A percentile compares a stretch with the other conserved stretches of the same genome.
These are phyloP conservation scores for Irpex rosettiformis DNA, from an alignment of 1,284 basidiomycete species.

Conservation along the genomic window DNA sequence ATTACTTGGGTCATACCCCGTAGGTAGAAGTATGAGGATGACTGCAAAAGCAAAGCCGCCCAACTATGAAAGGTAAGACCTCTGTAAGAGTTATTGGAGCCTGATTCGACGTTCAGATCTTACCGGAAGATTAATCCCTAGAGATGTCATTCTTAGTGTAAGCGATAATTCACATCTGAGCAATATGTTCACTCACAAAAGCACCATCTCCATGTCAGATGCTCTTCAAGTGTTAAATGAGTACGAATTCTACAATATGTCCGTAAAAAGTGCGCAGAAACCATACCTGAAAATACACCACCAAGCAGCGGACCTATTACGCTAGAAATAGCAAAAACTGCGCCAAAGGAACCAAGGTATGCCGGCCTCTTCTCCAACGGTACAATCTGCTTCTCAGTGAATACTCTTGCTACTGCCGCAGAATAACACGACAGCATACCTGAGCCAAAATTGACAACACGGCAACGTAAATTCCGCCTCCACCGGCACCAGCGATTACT, in stretches of 20 bases:
- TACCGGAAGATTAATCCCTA: background rate
- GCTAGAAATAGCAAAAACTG: background rate
- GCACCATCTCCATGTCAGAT: background rate
- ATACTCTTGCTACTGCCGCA: background rate
- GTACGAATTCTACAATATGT: background rate
- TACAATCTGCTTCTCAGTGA: background rate
- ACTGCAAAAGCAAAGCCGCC: background rate
- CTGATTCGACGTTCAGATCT: background rate
- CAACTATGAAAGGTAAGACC: background rate
- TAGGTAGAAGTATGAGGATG: background rate
- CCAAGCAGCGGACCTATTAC: background rate
- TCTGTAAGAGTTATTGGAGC: no score
- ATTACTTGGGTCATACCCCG: background rate
- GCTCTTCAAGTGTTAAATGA: background rate
- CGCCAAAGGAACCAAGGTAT: background rate
- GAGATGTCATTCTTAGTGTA: background rate
- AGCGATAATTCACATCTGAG: background rate
- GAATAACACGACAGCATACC: background rate
- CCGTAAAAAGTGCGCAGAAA: background rate
- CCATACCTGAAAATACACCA: background rate
- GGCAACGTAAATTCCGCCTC: background rate
- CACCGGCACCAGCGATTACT: constrained; percentile 3
- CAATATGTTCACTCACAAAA: background rate
- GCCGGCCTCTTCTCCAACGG: background rate
- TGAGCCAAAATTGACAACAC: constrained; percentile 1